Percentiles rank a stretch among this genome's conserved stretches.
Conservation (phyloP, 192 early-diverging fungal genomes). For the Backusella westeae region DNA sequence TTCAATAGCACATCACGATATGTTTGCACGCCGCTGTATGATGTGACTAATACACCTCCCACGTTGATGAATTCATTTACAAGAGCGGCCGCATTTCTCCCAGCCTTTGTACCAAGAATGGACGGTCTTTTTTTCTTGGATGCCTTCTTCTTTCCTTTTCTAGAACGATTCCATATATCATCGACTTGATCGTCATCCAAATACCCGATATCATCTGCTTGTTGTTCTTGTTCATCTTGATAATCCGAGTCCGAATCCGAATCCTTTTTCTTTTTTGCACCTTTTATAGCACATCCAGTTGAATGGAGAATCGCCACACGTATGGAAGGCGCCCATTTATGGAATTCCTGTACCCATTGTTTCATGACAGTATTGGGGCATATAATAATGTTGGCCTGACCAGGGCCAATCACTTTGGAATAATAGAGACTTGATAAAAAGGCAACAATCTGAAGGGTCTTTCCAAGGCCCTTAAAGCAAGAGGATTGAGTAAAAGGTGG, state of each 20-base stretch:
- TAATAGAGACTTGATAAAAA: constrained; percentile 80
- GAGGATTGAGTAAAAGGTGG: not conserved
- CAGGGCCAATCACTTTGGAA: constrained; percentile 59
- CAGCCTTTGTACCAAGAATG: constrained; percentile 27
- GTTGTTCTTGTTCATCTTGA: constrained; percentile 2
- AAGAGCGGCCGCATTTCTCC: constrained; percentile 42
- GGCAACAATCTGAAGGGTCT: constrained; percentile 88
- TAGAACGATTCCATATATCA: constrained; percentile 12
- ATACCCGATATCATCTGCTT: not conserved
- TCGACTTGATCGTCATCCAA: constrained; percentile 25
- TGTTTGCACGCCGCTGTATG: constrained; percentile 78
- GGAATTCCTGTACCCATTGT: constrained; percentile 84
- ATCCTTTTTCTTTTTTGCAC: constrained; percentile 29
- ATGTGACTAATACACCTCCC: constrained; percentile 86
- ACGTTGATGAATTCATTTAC: constrained; percentile 41
- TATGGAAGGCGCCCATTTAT: constrained; percentile 80
- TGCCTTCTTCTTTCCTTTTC: not conserved
- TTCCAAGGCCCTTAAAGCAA: constrained; percentile 76
- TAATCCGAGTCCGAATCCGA: constrained; percentile 11
- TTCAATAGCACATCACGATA: constrained; percentile 68
- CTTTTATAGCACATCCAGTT: constrained; percentile 73
- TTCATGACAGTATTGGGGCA: constrained; percentile 80
- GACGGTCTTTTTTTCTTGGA: constrained; percentile 5
- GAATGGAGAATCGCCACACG: constrained; percentile 90
- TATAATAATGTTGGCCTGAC: constrained; percentile 52